Conservation (phyloP, 1,284 basidiomycete genomes). For the Microbotryum intermedium region DNA sequence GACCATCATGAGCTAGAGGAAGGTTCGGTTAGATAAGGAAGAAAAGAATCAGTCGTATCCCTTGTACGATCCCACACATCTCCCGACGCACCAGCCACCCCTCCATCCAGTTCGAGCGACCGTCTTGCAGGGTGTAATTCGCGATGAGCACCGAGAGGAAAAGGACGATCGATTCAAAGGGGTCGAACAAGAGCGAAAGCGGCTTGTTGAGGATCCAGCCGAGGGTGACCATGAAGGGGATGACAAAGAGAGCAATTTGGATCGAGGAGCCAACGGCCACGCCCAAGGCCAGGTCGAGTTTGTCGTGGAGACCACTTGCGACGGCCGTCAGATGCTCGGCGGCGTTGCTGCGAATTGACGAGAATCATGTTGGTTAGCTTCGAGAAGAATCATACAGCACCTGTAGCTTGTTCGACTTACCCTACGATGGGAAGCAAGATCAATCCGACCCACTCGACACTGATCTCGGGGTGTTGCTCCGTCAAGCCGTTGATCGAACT, state of each 20-base stretch:
- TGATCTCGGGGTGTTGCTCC: constrained; percentile 42
- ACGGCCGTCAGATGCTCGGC: constrained; percentile 36
- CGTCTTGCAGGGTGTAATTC: constrained; percentile 27
- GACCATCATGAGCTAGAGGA: constrained; percentile 24
- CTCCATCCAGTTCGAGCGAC: constrained; percentile 42
- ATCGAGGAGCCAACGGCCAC: constrained; percentile 88
- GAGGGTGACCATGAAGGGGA: constrained; percentile 56
- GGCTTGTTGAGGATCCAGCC: constrained; percentile 46
- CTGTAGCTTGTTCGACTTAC: constrained; percentile 6
- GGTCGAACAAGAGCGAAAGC: constrained; percentile 49
- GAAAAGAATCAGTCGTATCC: background rate
- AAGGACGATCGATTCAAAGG: constrained; percentile 54
- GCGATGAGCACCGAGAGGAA: constrained; percentile 32
- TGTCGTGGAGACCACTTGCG: constrained; percentile 46
- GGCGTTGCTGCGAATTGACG: constrained; percentile 25
- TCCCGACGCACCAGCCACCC: constrained; percentile 35
- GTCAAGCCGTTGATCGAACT: constrained; percentile 42
- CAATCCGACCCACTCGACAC: constrained; percentile 40
- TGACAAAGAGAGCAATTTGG: constrained; percentile 67
- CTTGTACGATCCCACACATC: constrained; percentile 1
- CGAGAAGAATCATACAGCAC: background rate
- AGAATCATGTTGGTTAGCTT: background rate
- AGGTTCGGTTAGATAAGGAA: background rate
- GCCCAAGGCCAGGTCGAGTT: constrained; percentile 54
- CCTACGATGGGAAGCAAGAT: constrained; percentile 39